phyloP scores from a whole-genome alignment of 768 basidiomycete species.

The Leccinum disarticulatum region DNA sequence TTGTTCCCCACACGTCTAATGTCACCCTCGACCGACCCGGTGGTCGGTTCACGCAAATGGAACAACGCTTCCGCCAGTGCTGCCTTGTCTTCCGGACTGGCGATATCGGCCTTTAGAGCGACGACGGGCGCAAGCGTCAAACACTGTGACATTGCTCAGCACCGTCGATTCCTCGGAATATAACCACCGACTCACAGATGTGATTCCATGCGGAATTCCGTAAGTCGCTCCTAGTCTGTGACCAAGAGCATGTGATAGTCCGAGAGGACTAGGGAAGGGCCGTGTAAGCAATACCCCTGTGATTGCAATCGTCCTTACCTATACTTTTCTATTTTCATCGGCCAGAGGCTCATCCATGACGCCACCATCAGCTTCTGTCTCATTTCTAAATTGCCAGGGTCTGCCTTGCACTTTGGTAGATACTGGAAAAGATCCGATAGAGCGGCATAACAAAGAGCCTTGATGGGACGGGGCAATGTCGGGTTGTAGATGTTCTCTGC shows the following conservation, averaged over 20 bases:
- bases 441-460: conserved; percentile 63
- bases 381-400: conserved; percentile 53
- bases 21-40: conserved; percentile 66
- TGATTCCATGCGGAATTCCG: conserved; percentile 78
- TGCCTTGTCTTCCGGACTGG: conserved; percentile 61
- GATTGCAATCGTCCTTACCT: conserved; percentile 36
- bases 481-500: conserved; percentile 61
- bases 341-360: conserved; percentile 82
- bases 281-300: not conserved
- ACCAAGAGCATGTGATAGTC: conserved; percentile 74
- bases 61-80: conserved; percentile 55
- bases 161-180: conserved; percentile 7
- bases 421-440: conserved; percentile 73
- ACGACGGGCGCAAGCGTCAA: conserved; percentile 69
- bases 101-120: conserved; percentile 54
- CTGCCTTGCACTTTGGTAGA: conserved; percentile 61
- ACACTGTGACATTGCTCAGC: conserved; percentile 44
- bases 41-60: conserved; percentile 58
- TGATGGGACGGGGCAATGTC: conserved; percentile 53
- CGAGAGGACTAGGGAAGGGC: conserved; percentile 48
- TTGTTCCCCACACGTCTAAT: conserved; percentile 49
- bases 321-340: conserved; percentile 54
- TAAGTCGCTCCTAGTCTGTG: conserved; percentile 74
- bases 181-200: conserved; percentile 53
- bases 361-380: conserved; percentile 73